These are phyloP conservation scores for Thalia dealbata DNA, from an alignment of 176 grass and related monocot species.

Conservation along the genomic window DNA sequence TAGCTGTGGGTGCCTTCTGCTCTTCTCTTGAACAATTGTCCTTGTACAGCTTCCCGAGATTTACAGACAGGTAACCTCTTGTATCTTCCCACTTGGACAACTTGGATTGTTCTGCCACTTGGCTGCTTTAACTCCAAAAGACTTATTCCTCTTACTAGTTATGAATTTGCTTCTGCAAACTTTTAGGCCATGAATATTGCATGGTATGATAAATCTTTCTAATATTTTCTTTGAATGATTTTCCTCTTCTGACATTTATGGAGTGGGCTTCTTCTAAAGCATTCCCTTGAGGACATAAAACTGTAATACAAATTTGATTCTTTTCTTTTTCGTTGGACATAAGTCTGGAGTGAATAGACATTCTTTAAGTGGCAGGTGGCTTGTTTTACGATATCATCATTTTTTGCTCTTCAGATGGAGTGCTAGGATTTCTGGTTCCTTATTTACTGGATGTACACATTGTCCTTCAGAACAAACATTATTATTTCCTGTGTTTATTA, in stretches of 20 bases:
- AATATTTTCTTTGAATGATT: neutral
- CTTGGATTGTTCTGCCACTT: neutral
- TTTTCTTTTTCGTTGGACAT: neutral
- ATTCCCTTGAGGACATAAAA: neutral
- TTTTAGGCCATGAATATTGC: neutral
- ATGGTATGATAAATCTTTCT: neutral
- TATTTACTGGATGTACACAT: too few species aligned
- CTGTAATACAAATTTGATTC: neutral
- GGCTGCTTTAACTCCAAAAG: neutral
- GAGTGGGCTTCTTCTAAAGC: neutral
- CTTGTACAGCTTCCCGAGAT: constrained; percentile 62
- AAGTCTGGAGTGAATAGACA: too few species aligned
- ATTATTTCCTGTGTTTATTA: neutral
- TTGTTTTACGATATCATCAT: too few species aligned
- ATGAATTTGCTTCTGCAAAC: neutral
- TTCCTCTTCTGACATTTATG: neutral
- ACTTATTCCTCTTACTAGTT: neutral
- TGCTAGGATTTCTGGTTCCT: too few species aligned
- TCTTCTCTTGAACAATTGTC: constrained; percentile 56
- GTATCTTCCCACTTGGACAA: constrained; percentile 8
- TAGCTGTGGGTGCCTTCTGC: constrained; percentile 70
- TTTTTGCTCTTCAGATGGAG: too few species aligned
- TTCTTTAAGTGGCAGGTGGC: too few species aligned
- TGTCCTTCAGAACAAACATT: neutral
- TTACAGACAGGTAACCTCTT: constrained; percentile 59